Percentiles rank a stretch among this genome's conserved stretches.
phyloP scores from a whole-genome alignment of 2,329 filamentous ascomycete genomes.

The Berkeleyomyces rouxiae region DNA sequence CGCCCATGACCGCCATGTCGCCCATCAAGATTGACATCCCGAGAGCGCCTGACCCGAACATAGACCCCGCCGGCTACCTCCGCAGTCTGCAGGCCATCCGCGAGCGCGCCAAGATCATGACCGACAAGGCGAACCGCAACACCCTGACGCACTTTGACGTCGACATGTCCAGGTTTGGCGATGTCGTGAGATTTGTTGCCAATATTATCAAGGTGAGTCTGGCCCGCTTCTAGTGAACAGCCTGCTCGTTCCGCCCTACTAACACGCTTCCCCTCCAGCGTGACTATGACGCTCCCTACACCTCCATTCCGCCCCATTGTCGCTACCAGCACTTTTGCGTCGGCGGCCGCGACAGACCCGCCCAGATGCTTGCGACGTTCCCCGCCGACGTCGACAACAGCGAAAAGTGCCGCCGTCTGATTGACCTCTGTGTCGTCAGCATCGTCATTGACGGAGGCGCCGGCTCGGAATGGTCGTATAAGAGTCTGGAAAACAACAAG shows the following conservation, averaged over 20 bases:
- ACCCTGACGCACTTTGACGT: constrained; percentile 75
- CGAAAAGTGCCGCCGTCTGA: constrained; percentile 56
- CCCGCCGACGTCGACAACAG: constrained; percentile 50
- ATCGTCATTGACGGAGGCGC: constrained; percentile 78
- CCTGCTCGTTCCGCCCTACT: neutral
- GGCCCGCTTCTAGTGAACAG: neutral
- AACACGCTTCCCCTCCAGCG: constrained; percentile 22
- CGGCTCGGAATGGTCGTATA: constrained; percentile 82
- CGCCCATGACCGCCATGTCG: constrained; percentile 35
- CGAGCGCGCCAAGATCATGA: constrained; percentile 56
- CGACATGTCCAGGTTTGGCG: constrained; percentile 66
- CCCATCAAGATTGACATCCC: constrained; percentile 64
- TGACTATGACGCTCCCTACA: constrained; percentile 39
- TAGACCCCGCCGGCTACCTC: constrained; percentile 81
- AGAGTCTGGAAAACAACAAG: constrained; percentile 73
- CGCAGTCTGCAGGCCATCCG: constrained; percentile 78
- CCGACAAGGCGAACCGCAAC: constrained; percentile 61
- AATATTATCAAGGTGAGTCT: constrained; percentile 73
- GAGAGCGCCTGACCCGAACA: constrained; percentile 66
- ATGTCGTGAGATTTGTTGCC: constrained; percentile 76
- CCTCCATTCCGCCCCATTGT: constrained; percentile 66
- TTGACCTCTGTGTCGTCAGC: constrained; percentile 65
- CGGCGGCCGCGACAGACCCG: constrained; percentile 58
- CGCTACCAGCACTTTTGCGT: constrained; percentile 72
- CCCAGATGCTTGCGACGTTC: constrained; percentile 54